phyloP scores from a whole-genome alignment of 495 filamentous ascomycete genomes.

The Aspergillus nanangensis region DNA sequence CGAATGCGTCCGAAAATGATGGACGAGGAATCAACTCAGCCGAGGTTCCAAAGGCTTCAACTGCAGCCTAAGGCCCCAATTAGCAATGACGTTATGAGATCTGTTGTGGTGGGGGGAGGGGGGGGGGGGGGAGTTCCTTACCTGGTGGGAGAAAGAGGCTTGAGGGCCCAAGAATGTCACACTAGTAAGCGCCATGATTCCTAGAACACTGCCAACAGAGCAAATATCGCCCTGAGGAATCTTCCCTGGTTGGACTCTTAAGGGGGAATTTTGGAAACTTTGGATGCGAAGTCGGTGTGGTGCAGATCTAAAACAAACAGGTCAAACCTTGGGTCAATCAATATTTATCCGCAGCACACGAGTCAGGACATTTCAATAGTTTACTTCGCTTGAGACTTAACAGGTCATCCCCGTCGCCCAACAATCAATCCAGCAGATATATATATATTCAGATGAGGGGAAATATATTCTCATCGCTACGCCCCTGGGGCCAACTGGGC shows the following conservation, averaged over 20 bases:
- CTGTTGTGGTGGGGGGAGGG: slow-evolving; percentile 1
- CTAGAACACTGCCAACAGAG: not conserved
- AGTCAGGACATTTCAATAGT: too few relatives aligned
- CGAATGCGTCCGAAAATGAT: slow-evolving; percentile 71
- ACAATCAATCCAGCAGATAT: too few relatives aligned
- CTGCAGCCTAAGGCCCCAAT: slow-evolving; percentile 53
- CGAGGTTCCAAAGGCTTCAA: slow-evolving; percentile 53
- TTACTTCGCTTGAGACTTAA: too few relatives aligned
- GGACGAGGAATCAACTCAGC: slow-evolving; percentile 51
- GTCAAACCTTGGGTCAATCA: slow-evolving; percentile 24
- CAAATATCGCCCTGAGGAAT: not conserved
- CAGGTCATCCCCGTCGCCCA: too few relatives aligned
- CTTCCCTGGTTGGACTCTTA: too few relatives aligned
- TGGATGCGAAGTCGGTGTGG: not conserved
- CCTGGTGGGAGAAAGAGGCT: slow-evolving; percentile 91
- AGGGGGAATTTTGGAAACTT: slow-evolving; percentile 3
- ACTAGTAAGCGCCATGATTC: slow-evolving; percentile 20
- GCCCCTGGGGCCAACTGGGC: slow-evolving; percentile 1
- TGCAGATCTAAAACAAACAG: slow-evolving; percentile 25
- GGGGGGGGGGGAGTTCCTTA: slow-evolving; percentile 32
- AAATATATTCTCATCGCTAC: slow-evolving; percentile 2
- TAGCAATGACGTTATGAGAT: slow-evolving; percentile 8
- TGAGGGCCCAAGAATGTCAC: slow-evolving; percentile 83
- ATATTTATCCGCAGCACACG: not conserved
- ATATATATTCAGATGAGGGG: too few relatives aligned